Evolutionary conservation across 306 rosid genomes (phyloP), one percentile per base, ranked within the genome.

Genomic region (Senna siamea): DNA sequence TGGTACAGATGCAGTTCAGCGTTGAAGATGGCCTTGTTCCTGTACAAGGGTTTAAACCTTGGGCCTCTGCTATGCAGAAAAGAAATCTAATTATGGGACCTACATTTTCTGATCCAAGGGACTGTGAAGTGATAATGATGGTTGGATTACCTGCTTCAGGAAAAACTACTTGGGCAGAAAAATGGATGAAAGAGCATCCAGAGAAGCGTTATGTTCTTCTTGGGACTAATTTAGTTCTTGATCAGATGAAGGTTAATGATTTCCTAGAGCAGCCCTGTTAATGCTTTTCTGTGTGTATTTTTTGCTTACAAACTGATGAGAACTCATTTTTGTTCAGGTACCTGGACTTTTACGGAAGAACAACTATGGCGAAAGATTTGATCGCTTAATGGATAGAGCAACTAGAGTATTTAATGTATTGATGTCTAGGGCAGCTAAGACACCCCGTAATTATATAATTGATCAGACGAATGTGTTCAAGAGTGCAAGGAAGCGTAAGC

Each of bases 141-240:
- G n/a, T n/a, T n/a, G n/a, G n/a, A n/a, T n/a, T n/a, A n/a, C 89
- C 89, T 32, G 89, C 88, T 13, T 87, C 88, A 0, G 91, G 91
- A 5, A 89, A 89, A 75, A 89, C 83, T 75, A 87, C 90, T 2
- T 87, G 91, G 91, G 94, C 91, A 4, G 86, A 83, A 69, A 85
- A 77, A 60, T 85, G 88, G 88, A 77, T 55, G 48, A 82, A 72
- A 62, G 80, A 83, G 52, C 88, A 85, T 46, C 87, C 84, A 2
- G 87, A 85, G 59, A 87, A 85, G 78, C 89, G 81, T 37, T 85
- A 79, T 76, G 77, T 83, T 71, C 59, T 86, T 83, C 93, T 89
- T 8, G 89, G 89, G 28, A 89, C 86, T 15, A 84, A 88, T 51
- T 67, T 56, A 18, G 60, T 82, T 82, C 75, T 86, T 53, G 89